Conservation (phyloP, 2,329 filamentous ascomycete genomes). For the Diaporthe batatas region DNA sequence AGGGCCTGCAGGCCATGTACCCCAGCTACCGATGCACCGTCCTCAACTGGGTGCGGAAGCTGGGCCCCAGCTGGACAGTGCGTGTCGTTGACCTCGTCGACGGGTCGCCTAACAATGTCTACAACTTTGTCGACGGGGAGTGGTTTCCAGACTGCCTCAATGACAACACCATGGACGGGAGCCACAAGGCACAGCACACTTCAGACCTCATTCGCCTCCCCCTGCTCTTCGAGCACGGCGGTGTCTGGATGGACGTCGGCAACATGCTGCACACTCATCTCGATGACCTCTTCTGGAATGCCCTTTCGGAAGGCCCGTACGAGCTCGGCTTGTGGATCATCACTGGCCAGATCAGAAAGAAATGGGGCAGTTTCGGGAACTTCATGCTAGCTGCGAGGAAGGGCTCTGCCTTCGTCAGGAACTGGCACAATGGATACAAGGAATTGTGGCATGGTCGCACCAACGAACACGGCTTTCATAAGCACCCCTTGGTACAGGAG, state of each 20-base stretch:
- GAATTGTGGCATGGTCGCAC: slow-evolving; percentile 53
- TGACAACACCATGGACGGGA: not conserved
- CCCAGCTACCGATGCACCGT: slow-evolving; percentile 55
- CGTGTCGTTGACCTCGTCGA: slow-evolving; percentile 54
- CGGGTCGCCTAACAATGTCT: slow-evolving; percentile 48
- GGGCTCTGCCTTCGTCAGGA: slow-evolving; percentile 57
- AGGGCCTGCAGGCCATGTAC: slow-evolving; percentile 53
- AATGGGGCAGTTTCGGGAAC: slow-evolving; percentile 36
- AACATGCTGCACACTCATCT: slow-evolving; percentile 52
- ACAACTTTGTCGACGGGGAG: slow-evolving; percentile 31
- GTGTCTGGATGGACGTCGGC: slow-evolving; percentile 56
- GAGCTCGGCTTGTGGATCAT: slow-evolving; percentile 53
- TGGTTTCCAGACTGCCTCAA: slow-evolving; percentile 17
- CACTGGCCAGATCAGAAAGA: slow-evolving; percentile 25
- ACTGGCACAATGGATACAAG: slow-evolving; percentile 56
- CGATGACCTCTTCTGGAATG: slow-evolving; percentile 52
- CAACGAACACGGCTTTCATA: slow-evolving; percentile 48
- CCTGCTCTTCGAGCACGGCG: slow-evolving; percentile 51
- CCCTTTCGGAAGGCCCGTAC: slow-evolving; percentile 50
- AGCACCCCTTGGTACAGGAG: slow-evolving; percentile 38
- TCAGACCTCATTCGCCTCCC: slow-evolving; percentile 59
- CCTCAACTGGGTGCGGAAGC: slow-evolving; percentile 57
- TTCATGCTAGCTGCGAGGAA: slow-evolving; percentile 54
- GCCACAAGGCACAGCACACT: slow-evolving; percentile 52
- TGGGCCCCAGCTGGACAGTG: slow-evolving; percentile 55